Percentiles rank a stretch among this genome's conserved stretches.
Conservation (phyloP, 352 stramenopile genomes). For the Pythium grandisporangium region DNA sequence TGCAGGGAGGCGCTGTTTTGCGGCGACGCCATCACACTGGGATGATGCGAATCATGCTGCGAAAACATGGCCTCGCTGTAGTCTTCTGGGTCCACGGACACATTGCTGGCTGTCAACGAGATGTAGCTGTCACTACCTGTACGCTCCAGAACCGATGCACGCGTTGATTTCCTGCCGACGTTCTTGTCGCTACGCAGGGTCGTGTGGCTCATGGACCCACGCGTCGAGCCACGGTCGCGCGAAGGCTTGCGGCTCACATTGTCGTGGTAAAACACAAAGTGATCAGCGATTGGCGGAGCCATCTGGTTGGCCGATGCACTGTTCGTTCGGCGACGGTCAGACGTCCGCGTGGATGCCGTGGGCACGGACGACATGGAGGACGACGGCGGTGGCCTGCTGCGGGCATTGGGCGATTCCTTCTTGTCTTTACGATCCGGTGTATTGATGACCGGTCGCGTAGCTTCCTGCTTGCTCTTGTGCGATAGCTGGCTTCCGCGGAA, state of each 20-base stretch:
- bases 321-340: too few relatives aligned
- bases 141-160: background rate
- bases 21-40: background rate
- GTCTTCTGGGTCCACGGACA: constrained; percentile 15
- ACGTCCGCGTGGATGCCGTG: background rate
- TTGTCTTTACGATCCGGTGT: constrained; percentile 1
- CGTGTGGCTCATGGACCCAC: too few relatives aligned
- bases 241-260: too few relatives aligned
- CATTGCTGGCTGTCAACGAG: constrained; percentile 8
- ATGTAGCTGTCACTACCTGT: constrained; percentile 17
- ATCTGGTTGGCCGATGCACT: background rate
- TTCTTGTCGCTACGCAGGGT: too few relatives aligned
- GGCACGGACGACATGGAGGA: background rate
- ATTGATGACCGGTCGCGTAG: constrained; percentile 8
- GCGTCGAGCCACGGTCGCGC: too few relatives aligned
- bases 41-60: background rate
- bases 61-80: background rate
- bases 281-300: too few relatives aligned
- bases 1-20: too few relatives aligned
- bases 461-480: constrained; percentile 26
- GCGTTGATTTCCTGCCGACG: too few relatives aligned
- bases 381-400: too few relatives aligned
- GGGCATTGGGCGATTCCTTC: constrained; percentile 1
- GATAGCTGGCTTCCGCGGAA: constrained; percentile 46
- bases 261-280: too few relatives aligned